A percentile compares a stretch with the other conserved stretches of the same genome.
phyloP scores from a whole-genome alignment of 495 filamentous ascomycete genomes.

The Aspergillus bertholletiae region DNA sequence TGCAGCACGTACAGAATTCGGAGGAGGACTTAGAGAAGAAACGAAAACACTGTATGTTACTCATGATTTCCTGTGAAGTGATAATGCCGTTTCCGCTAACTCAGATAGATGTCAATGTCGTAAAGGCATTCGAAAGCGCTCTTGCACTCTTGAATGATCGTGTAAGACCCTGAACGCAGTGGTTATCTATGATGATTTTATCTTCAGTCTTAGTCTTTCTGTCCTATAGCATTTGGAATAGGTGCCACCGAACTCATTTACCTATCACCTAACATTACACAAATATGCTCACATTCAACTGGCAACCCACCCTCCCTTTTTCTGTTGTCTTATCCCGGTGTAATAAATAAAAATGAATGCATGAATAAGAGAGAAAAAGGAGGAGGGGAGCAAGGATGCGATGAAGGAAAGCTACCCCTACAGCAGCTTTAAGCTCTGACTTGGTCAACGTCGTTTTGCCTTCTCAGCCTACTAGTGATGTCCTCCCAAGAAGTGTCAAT shows the following conservation, averaged over 20 bases:
- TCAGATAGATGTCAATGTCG: slow-evolving; percentile 63
- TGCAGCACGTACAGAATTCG: slow-evolving; percentile 65
- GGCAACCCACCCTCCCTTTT: background rate
- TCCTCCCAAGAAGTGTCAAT: slow-evolving; percentile 88
- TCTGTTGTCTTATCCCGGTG: background rate
- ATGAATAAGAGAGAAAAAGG: background rate
- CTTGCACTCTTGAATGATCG: slow-evolving; percentile 58
- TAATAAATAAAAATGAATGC: background rate
- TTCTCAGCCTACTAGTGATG: slow-evolving; percentile 57
- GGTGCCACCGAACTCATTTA: too few relatives aligned
- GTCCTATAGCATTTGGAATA: too few relatives aligned
- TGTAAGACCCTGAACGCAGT: slow-evolving; percentile 11
- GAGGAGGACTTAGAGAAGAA: slow-evolving; percentile 67
- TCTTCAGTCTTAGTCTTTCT: too few relatives aligned
- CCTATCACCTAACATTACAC: too few relatives aligned
- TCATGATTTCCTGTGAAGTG: background rate
- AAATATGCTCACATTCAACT: too few relatives aligned
- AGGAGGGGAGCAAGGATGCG: too few relatives aligned
- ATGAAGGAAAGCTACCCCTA: too few relatives aligned
- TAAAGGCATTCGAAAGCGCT: slow-evolving; percentile 77
- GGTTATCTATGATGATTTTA: background rate
- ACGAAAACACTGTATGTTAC: slow-evolving; percentile 65
- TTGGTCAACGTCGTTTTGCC: slow-evolving; percentile 3
- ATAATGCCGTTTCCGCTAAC: background rate
- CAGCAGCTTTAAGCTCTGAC: background rate